Evolutionary conservation across 2,329 filamentous ascomycete species (phyloP).

Genomic region (Fusarium armeniacum): DNA sequence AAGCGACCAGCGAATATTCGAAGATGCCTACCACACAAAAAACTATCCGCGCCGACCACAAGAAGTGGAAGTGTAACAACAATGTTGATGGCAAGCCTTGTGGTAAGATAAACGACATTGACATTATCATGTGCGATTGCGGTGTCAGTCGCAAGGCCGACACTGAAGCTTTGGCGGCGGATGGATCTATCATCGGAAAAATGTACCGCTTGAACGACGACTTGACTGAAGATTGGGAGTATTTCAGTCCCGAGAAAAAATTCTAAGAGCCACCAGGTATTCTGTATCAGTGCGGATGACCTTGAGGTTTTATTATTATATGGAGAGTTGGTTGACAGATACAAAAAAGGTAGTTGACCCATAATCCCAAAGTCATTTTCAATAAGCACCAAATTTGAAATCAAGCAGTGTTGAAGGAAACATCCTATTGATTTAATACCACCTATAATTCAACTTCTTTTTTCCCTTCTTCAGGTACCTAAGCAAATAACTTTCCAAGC

Average conservation of each 20-base stretch:
- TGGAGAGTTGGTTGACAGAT: not conserved
- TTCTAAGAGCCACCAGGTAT: not conserved
- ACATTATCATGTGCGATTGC: not conserved
- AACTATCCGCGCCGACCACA: conserved; percentile 2
- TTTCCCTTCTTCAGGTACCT: too few relatives aligned
- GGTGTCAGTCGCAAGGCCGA: not conserved
- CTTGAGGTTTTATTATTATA: not conserved
- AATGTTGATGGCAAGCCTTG: not conserved
- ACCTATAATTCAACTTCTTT: too few relatives aligned
- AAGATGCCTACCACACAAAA: not conserved
- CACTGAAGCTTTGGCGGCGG: not conserved
- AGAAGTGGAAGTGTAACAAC: conserved; percentile 23
- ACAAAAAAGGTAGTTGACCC: not conserved
- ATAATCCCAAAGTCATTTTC: not conserved
- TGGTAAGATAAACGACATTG: not conserved
- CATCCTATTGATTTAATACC: too few relatives aligned
- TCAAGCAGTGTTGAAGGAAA: fast-evolving
- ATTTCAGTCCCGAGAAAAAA: not conserved
- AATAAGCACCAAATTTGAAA: not conserved
- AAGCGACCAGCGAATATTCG: not conserved
- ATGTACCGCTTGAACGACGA: not conserved
- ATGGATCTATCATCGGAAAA: conserved; percentile 2
- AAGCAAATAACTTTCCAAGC: too few relatives aligned
- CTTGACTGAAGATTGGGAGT: conserved; percentile 10
- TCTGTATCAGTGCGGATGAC: too few relatives aligned